These are phyloP conservation scores for Conoideocrella luteorostrata DNA, from an alignment of 2,329 filamentous ascomycete genomes.

Conservation along the genomic window DNA sequence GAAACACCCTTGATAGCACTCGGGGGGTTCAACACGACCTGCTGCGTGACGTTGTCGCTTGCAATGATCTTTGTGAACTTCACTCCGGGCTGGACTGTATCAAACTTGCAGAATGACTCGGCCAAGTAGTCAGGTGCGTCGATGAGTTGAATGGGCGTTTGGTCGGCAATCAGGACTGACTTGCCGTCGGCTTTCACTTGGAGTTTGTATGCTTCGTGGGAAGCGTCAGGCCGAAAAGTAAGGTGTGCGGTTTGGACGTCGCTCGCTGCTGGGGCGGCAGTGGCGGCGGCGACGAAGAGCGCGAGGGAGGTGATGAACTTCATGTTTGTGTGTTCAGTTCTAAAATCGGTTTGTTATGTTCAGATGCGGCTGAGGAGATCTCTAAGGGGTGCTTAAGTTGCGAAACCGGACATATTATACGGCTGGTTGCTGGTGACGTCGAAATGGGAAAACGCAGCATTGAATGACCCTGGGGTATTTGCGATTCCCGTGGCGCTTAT, in stretches of 20 bases:
- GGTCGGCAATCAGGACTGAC: slow-evolving; percentile 18
- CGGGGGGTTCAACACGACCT: slow-evolving; percentile 38
- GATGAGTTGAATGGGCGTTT: slow-evolving; percentile 34
- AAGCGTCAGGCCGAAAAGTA: slow-evolving; percentile 32
- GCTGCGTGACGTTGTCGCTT: slow-evolving; percentile 25
- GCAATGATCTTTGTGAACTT: slow-evolving; percentile 23
- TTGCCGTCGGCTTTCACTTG: slow-evolving; percentile 35
- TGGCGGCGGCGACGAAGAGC: background rate
- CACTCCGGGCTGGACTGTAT: slow-evolving; percentile 22
- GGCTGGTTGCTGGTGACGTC: no score
- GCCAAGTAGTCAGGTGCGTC: slow-evolving; percentile 38
- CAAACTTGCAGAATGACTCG: slow-evolving; percentile 35
- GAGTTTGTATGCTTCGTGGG: slow-evolving; percentile 34
- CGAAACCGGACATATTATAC: no score
- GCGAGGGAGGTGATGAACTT: background rate
- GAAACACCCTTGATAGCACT: slow-evolving; percentile 35
- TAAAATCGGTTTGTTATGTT: no score
- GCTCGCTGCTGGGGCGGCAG: slow-evolving; percentile 14
- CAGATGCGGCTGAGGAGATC: no score
- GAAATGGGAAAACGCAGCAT: no score
- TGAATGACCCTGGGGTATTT: no score
- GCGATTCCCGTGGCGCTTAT: no score
- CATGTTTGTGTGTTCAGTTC: no score
- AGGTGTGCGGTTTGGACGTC: slow-evolving; percentile 33
- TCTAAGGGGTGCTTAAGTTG: no score